A percentile compares a stretch with the other conserved stretches of the same genome.
Evolutionary conservation across 345 rosid genomes (phyloP).

Genomic region (Eucalyptus sideroxylon): DNA sequence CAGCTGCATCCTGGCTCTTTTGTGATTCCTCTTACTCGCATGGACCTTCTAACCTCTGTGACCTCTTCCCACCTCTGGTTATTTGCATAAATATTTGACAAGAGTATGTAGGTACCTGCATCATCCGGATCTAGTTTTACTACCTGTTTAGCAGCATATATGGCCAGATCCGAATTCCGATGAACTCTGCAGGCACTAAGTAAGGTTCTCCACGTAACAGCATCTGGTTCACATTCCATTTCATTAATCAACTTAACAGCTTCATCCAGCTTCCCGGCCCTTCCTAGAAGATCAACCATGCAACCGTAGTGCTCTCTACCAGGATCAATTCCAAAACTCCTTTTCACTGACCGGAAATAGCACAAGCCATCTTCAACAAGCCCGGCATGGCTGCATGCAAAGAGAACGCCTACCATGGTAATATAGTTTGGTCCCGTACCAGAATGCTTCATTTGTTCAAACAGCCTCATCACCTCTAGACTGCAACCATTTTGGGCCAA

Average conservation of each 20-base stretch:
- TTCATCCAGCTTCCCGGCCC: constrained; percentile 56
- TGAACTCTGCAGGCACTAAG: constrained; percentile 55
- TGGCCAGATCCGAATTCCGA: constrained; percentile 30
- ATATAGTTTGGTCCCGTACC: constrained; percentile 45
- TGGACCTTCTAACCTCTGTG: constrained; percentile 24
- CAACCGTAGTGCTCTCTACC: constrained; percentile 67
- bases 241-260: constrained; percentile 45
- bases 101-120: constrained; percentile 44
- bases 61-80: constrained; percentile 53
- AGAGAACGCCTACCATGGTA: constrained; percentile 47
- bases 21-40: constrained; percentile 33
- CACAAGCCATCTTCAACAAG: constrained; percentile 50
- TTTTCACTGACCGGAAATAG: constrained; percentile 52
- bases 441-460: constrained; percentile 38
- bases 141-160: constrained; percentile 45
- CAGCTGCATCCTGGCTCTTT: constrained; percentile 74
- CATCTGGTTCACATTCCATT: constrained; percentile 54
- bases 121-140: constrained; percentile 45
- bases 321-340: constrained; percentile 43
- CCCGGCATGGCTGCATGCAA: constrained; percentile 74
- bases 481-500: constrained; percentile 67
- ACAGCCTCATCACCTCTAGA: constrained; percentile 36
- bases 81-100: constrained; percentile 68
- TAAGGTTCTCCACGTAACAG: constrained; percentile 49
- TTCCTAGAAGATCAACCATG: constrained; percentile 66